Evolutionary conservation across 331 rosid species (phyloP).

Genomic region (Telfairia occidentalis): DNA sequence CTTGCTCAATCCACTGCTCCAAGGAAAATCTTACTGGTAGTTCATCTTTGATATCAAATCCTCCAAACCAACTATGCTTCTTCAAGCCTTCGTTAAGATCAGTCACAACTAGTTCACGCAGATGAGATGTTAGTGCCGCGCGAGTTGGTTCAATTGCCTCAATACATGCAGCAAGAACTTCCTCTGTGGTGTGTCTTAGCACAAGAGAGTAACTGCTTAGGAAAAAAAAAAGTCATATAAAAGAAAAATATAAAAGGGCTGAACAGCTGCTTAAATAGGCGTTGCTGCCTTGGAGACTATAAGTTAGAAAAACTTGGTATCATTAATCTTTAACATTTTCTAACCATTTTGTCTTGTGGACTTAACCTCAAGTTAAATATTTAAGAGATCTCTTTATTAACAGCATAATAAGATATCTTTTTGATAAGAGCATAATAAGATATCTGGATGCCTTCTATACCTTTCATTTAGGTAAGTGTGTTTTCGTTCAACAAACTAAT

Average conservation of each 20-base stretch:
- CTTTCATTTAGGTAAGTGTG: not conserved
- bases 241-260: not conserved
- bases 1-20: slow-evolving; percentile 68
- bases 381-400: not conserved
- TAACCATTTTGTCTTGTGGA: not conserved
- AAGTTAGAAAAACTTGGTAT: not conserved
- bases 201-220: slow-evolving; percentile 74
- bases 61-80: slow-evolving; percentile 63
- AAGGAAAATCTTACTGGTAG: slow-evolving; percentile 42
- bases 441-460: not conserved
- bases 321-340: not conserved
- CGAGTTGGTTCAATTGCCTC: slow-evolving; percentile 81
- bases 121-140: slow-evolving; percentile 60
- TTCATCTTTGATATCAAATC: slow-evolving; percentile 67
- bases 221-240: slow-evolving; percentile 5
- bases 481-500: not conserved
- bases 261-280: not conserved
- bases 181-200: slow-evolving; percentile 93
- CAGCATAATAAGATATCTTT: slow-evolving; percentile 1
- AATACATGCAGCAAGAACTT: slow-evolving; percentile 79
- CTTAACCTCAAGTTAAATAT: not conserved
- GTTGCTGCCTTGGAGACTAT: not conserved
- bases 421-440: not conserved
- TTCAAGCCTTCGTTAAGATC: slow-evolving; percentile 66
- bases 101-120: slow-evolving; percentile 50